These are phyloP conservation scores for Ustilago xerochloae DNA, from an alignment of 1,284 basidiomycete species.

Conservation along the genomic window DNA sequence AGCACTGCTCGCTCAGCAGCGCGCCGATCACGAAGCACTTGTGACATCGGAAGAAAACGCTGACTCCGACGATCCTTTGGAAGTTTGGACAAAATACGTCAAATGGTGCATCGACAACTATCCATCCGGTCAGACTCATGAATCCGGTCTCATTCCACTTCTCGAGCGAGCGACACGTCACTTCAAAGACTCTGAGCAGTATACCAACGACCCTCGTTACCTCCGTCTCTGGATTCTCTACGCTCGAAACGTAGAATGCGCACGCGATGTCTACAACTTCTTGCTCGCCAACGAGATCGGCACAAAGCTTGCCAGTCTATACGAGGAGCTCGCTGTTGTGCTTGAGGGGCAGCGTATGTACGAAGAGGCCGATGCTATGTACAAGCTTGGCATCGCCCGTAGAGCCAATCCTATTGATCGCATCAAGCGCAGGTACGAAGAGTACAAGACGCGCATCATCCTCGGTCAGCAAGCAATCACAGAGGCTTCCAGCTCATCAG, in stretches of 20 bases:
- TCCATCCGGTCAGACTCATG: slow-evolving; percentile 75
- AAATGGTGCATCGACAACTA: slow-evolving; percentile 76
- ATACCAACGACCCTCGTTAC: slow-evolving; percentile 87
- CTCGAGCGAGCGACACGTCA: slow-evolving; percentile 80
- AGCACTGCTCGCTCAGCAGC: slow-evolving; percentile 49
- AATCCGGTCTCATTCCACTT: slow-evolving; percentile 74
- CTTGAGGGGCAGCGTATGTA: slow-evolving; percentile 80
- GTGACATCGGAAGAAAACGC: slow-evolving; percentile 47
- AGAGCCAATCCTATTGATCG: slow-evolving; percentile 84
- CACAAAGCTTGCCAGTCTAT: slow-evolving; percentile 79
- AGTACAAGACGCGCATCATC: slow-evolving; percentile 78
- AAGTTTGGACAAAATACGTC: slow-evolving; percentile 72
- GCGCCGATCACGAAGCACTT: slow-evolving; percentile 51
- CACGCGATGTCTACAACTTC: slow-evolving; percentile 71
- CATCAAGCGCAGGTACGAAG: slow-evolving; percentile 82
- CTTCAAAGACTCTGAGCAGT: slow-evolving; percentile 82
- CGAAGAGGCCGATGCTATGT: slow-evolving; percentile 77
- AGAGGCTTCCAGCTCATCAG: slow-evolving; percentile 14
- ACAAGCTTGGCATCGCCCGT: slow-evolving; percentile 83
- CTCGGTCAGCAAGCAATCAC: slow-evolving; percentile 23
- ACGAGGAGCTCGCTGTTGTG: slow-evolving; percentile 84
- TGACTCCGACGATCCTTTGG: slow-evolving; percentile 57
- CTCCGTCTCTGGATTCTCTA: slow-evolving; percentile 88
- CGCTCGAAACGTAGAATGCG: slow-evolving; percentile 64
- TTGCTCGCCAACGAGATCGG: slow-evolving; percentile 83